Conservation (phyloP, 257 asterid species). For the Solanum pennellii region DNA sequence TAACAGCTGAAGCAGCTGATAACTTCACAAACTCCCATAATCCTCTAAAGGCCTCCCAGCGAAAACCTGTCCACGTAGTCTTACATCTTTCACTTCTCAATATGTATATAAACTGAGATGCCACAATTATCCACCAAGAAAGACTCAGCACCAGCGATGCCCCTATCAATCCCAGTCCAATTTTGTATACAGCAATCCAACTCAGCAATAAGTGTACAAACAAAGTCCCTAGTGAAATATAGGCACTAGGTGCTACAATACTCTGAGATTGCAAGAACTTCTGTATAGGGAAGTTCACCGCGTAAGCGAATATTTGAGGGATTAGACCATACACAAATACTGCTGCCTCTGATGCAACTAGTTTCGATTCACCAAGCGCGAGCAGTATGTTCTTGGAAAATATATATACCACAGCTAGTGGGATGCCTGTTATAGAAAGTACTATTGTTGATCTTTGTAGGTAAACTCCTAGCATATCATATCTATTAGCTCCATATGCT, state of each 20-base stretch:
- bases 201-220: conserved; percentile 11
- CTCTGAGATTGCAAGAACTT: conserved; percentile 30
- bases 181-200: conserved; percentile 23
- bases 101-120: conserved; percentile 21
- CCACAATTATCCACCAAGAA: conserved; percentile 29
- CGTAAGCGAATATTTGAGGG: conserved; percentile 26
- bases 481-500: conserved; percentile 15
- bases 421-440: conserved; percentile 15
- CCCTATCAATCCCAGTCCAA: conserved; percentile 19
- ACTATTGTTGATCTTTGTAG: conserved; percentile 19
- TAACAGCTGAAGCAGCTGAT: conserved; percentile 23
- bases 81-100: conserved; percentile 14
- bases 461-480: conserved; percentile 21
- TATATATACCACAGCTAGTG: conserved; percentile 3
- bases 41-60: conserved; percentile 16
- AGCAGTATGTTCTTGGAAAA: conserved; percentile 11
- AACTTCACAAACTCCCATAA: conserved; percentile 19
- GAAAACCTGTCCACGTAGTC: conserved; percentile 21
- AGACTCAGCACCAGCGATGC: conserved; percentile 19
- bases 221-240: conserved; percentile 13
- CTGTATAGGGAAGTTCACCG: conserved; percentile 25
- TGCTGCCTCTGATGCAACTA: conserved; percentile 17
- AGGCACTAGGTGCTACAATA: conserved; percentile 25
- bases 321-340: conserved; percentile 19
- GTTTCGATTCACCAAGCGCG: conserved; percentile 13